Conservation (phyloP, 495 filamentous ascomycete species). For the Penicillium fimorum region DNA sequence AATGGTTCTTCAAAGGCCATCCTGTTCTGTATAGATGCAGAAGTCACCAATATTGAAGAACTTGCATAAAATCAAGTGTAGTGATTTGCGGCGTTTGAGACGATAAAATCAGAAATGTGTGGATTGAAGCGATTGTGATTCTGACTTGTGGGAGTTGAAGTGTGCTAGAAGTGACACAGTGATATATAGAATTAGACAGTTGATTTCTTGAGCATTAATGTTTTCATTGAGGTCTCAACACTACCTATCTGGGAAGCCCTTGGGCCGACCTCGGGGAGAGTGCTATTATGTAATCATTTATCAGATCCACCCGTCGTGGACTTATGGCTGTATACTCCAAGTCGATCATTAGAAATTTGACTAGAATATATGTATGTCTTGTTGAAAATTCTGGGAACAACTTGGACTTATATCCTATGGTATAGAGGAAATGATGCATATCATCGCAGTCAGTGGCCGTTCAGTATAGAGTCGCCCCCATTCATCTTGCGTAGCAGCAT, state of each 20-base stretch:
- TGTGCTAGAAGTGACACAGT: not conserved
- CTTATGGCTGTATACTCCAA: not conserved
- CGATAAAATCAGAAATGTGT: not conserved
- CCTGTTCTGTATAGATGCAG: not conserved
- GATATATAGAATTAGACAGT: not conserved
- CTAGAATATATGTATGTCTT: no score
- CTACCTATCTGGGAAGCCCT: not conserved
- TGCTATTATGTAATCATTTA: not conserved
- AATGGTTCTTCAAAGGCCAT: slow-evolving; percentile 23
- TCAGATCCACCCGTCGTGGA: not conserved
- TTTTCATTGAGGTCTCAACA: not conserved
- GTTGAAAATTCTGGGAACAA: no score
- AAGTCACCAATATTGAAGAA: not conserved
- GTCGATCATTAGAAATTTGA: not conserved
- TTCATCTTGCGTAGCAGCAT: no score
- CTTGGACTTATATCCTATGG: no score
- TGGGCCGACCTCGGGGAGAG: not conserved
- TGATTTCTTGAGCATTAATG: not conserved
- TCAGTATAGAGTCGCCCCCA: no score
- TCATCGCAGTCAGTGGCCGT: no score
- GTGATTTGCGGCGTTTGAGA: not conserved
- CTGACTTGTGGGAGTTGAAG: not conserved
- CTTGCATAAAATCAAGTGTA: not conserved
- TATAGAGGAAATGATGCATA: no score
- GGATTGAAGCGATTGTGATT: not conserved